Evolutionary conservation across 2,329 filamentous ascomycete genomes (phyloP).

Genomic region (Fusarium neocosmosporiellum): DNA sequence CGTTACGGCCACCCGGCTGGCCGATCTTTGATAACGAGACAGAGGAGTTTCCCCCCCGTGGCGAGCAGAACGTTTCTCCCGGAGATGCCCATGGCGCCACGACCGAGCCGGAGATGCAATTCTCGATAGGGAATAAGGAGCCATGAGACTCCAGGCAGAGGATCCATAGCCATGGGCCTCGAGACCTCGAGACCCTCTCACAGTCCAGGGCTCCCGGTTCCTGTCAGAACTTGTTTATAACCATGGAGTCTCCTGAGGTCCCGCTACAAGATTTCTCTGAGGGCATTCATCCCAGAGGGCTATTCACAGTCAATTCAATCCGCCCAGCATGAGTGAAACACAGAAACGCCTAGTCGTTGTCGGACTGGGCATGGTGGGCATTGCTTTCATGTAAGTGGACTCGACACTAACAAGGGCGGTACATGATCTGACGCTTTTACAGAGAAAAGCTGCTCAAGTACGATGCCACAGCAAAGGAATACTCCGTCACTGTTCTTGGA

Average conservation of each 20-base stretch:
- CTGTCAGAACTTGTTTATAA: slow-evolving; percentile 30
- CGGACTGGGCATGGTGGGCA: slow-evolving; percentile 91
- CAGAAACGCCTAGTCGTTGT: slow-evolving; percentile 81
- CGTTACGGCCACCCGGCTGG: not conserved
- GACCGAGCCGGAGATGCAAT: slow-evolving; percentile 37
- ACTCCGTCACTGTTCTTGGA: slow-evolving; percentile 85
- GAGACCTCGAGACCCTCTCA: slow-evolving; percentile 12
- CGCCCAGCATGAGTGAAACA: slow-evolving; percentile 32
- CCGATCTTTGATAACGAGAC: not conserved
- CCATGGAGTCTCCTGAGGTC: slow-evolving; percentile 2
- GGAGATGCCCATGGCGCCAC: slow-evolving; percentile 39
- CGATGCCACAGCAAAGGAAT: slow-evolving; percentile 79
- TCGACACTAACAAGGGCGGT: not conserved
- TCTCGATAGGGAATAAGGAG: slow-evolving; percentile 34
- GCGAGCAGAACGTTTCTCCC: slow-evolving; percentile 11
- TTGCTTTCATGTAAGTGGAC: slow-evolving; percentile 83
- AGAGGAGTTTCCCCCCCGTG: slow-evolving; percentile 5
- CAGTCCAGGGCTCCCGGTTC: slow-evolving; percentile 10
- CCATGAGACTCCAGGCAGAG: slow-evolving; percentile 9
- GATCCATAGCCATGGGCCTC: slow-evolving; percentile 20
- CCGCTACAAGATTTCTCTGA: not conserved
- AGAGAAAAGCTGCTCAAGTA: slow-evolving; percentile 92
- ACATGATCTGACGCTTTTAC: slow-evolving; percentile 18
- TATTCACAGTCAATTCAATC: not conserved
- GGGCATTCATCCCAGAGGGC: not conserved